Conservation (phyloP, 169 alveolate species). For the Ichthyophthirius multifiliis region DNA sequence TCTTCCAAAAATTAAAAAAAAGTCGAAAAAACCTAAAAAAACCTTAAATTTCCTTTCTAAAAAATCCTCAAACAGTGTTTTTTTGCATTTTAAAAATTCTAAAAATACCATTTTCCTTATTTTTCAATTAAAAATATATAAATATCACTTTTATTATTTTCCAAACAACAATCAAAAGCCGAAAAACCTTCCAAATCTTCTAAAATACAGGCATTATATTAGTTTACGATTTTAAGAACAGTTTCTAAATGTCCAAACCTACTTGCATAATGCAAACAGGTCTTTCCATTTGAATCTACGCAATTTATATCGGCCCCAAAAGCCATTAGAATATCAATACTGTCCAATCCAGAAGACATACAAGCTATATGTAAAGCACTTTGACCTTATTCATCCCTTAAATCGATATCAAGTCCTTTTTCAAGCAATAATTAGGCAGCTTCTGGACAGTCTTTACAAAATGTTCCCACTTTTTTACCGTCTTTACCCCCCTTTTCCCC, state of each 20-base stretch:
- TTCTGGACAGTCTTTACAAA: slow-evolving; percentile 26
- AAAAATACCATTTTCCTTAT: too few species aligned
- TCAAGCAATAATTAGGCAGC: slow-evolving; percentile 26
- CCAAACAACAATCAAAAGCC: too few species aligned
- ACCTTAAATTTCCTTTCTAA: too few species aligned
- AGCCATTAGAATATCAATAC: slow-evolving; percentile 19
- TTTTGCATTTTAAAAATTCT: too few species aligned
- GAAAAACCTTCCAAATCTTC: too few species aligned
- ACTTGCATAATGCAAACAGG: slow-evolving; percentile 14
- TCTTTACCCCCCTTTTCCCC: slow-evolving; percentile 42
- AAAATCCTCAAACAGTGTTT: too few species aligned
- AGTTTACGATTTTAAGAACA: background rate
- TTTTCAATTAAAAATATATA: too few species aligned
- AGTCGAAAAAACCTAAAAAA: too few species aligned
- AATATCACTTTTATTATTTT: too few species aligned
- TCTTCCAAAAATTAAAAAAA: too few species aligned
- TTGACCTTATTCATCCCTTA: slow-evolving; percentile 7
- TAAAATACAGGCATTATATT: slow-evolving; percentile 8
- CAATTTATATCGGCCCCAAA: slow-evolving; percentile 27
- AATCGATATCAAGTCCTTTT: slow-evolving; percentile 30
- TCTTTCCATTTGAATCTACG: slow-evolving; percentile 25
- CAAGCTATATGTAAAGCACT: slow-evolving; percentile 36
- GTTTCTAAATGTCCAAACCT: slow-evolving; percentile 30
- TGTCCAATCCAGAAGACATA: slow-evolving; percentile 15
- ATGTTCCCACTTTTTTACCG: slow-evolving; percentile 39